phyloP scores from a whole-genome alignment of 1,284 basidiomycete genomes.

The Ganoderma sinense region DNA sequence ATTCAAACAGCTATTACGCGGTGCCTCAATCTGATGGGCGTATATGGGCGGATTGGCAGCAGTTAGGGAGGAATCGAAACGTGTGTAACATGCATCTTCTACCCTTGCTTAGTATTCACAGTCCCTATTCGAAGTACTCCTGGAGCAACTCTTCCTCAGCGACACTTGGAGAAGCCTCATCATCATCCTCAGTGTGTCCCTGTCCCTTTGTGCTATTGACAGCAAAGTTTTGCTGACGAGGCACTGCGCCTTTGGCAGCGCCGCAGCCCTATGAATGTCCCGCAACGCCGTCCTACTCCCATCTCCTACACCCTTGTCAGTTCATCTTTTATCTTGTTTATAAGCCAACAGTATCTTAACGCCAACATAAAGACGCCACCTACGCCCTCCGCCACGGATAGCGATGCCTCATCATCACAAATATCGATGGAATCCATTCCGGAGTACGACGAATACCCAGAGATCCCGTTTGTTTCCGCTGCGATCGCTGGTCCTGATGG shows the following conservation, averaged over 20 bases:
- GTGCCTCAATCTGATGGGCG: constrained; percentile 31
- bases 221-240: neutral
- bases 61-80: constrained; percentile 31
- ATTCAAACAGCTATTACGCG: constrained; percentile 33
- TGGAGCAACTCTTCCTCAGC: constrained; percentile 33
- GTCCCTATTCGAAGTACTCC: constrained; percentile 29
- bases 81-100: constrained; percentile 27
- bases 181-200: constrained; percentile 19
- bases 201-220: constrained; percentile 5
- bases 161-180: constrained; percentile 23
- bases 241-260: constrained; percentile 2
- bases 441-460: constrained; percentile 37
- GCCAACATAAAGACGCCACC: constrained; percentile 11
- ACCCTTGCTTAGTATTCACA: constrained; percentile 1
- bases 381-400: constrained; percentile 36
- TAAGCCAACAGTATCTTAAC: neutral
- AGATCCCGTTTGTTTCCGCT: constrained; percentile 41
- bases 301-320: constrained; percentile 26
- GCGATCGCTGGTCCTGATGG: constrained; percentile 22
- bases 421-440: constrained; percentile 37
- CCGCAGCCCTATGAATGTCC: constrained; percentile 16
- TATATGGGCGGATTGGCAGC: constrained; percentile 38
- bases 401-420: constrained; percentile 37
- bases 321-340: neutral
- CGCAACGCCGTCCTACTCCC: constrained; percentile 22